Conservation (phyloP, 257 asterid species). For the Solanum pimpinellifolium region DNA sequence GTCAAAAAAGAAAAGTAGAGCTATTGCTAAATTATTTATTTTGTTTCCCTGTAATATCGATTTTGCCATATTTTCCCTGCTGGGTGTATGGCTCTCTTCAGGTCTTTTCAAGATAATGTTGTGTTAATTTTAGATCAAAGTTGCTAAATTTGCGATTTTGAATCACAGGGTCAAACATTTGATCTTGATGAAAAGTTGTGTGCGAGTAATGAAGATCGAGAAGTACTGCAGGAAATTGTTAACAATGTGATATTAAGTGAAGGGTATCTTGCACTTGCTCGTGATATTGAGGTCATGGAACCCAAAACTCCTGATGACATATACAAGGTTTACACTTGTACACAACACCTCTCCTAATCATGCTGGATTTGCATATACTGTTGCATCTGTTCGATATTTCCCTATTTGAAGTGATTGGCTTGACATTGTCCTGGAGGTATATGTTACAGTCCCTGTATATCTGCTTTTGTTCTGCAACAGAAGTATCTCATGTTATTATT, state of each 20-base stretch:
- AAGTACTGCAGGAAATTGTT: constrained; percentile 61
- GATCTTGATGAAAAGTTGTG: constrained; percentile 50
- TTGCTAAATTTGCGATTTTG: not conserved
- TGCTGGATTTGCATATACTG: not conserved
- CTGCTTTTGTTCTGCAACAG: not conserved
- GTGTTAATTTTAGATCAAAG: not conserved
- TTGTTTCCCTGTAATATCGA: not conserved
- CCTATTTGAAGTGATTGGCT: not conserved
- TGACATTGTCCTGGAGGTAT: not conserved
- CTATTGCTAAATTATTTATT: not conserved
- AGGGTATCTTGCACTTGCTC: constrained; percentile 95
- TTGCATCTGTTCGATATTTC: not conserved
- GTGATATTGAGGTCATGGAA: constrained; percentile 98
- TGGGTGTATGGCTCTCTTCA: not conserved
- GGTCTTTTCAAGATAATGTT: not conserved
- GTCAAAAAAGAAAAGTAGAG: not conserved
- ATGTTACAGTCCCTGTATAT: not conserved
- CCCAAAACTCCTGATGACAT: constrained; percentile 95
- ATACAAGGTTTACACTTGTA: constrained; percentile 49
- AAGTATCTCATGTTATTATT: not conserved
- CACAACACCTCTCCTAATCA: not conserved
- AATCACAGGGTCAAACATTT: constrained; percentile 57
- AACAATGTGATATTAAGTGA: constrained; percentile 72
- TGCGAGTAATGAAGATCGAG: constrained; percentile 52
- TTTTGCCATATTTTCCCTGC: not conserved